phyloP scores from a whole-genome alignment of 1,284 basidiomycete genomes.

The Sanghuangporus baumii region DNA sequence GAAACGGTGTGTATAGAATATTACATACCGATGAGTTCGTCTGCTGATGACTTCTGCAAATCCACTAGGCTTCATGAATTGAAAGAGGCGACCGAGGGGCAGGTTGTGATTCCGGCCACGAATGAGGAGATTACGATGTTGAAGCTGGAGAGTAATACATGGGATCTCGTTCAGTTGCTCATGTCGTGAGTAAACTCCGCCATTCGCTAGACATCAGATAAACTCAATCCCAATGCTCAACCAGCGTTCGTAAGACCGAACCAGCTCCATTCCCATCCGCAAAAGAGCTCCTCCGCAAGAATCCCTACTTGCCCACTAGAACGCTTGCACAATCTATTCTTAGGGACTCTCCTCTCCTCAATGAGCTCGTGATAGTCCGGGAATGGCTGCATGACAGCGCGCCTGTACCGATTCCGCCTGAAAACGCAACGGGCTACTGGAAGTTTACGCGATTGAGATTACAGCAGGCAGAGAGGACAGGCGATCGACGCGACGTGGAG shows the following conservation, averaged over 20 bases:
- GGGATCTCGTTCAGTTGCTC: conserved; percentile 72
- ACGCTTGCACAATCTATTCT: conserved; percentile 69
- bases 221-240: background rate
- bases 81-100: background rate
- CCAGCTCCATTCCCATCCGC: conserved; percentile 40
- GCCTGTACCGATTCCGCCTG: conserved; percentile 50
- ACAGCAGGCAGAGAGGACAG: conserved; percentile 58
- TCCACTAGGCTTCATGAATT: background rate
- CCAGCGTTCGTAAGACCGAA: conserved; percentile 61
- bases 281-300: conserved; percentile 49
- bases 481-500: conserved; percentile 34
- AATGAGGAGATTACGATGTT: conserved; percentile 55
- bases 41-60: background rate
- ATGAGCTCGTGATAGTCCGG: conserved; percentile 69
- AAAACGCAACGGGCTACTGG: conserved; percentile 75
- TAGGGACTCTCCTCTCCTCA: conserved; percentile 50
- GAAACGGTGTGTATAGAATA: conserved; percentile 46
- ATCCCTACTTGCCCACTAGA: conserved; percentile 74
- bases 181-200: conserved; percentile 46
- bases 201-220: background rate
- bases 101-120: conserved; percentile 20
- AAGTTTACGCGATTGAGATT: conserved; percentile 74
- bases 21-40: background rate
- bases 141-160: conserved; percentile 74
- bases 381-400: conserved; percentile 81